These are phyloP conservation scores for Penicillium sp. DNA, from an alignment of 2,329 filamentous ascomycete species.

Conservation along the genomic window DNA sequence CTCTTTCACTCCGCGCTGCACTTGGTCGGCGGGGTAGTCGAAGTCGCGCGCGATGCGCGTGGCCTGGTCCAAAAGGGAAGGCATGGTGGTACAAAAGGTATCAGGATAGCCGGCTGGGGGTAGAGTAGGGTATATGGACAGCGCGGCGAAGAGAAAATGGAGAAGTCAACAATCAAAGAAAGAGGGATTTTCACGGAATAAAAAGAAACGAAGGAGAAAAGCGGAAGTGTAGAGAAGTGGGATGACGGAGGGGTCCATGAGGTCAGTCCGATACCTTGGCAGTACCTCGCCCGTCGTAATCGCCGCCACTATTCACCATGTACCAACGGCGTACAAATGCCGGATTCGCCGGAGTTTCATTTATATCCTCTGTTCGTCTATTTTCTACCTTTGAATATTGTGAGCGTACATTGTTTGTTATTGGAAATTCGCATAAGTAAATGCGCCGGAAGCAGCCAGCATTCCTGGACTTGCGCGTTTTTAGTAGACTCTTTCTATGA, in stretches of 20 bases:
- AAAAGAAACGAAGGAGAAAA: conserved; percentile 4
- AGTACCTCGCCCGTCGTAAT: background rate
- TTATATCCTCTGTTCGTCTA: background rate
- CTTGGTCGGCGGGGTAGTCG: conserved; percentile 74
- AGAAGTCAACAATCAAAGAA: background rate
- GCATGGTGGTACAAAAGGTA: conserved; percentile 26
- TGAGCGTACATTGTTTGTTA: background rate
- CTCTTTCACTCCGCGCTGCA: conserved; percentile 79
- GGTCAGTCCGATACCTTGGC: conserved; percentile 29
- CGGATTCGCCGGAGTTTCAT: conserved; percentile 22
- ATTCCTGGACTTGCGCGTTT: conserved; percentile 8
- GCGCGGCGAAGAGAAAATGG: background rate
- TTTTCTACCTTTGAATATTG: background rate
- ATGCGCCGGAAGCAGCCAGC: conserved; percentile 10
- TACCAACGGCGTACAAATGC: conserved; percentile 13
- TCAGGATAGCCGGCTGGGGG: background rate
- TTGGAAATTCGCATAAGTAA: background rate
- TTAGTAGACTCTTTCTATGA: conserved; percentile 21
- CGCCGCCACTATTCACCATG: background rate
- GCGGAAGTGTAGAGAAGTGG: conserved; percentile 6
- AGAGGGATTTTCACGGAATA: background rate
- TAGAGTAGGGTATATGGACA: background rate
- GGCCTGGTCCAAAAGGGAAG: conserved; percentile 64
- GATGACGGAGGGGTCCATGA: conserved; percentile 31
- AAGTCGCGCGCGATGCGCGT: conserved; percentile 81